Evolutionary conservation across 108 stramenopile genomes (phyloP).

Genomic region (Aurantiochytrium sp.): DNA sequence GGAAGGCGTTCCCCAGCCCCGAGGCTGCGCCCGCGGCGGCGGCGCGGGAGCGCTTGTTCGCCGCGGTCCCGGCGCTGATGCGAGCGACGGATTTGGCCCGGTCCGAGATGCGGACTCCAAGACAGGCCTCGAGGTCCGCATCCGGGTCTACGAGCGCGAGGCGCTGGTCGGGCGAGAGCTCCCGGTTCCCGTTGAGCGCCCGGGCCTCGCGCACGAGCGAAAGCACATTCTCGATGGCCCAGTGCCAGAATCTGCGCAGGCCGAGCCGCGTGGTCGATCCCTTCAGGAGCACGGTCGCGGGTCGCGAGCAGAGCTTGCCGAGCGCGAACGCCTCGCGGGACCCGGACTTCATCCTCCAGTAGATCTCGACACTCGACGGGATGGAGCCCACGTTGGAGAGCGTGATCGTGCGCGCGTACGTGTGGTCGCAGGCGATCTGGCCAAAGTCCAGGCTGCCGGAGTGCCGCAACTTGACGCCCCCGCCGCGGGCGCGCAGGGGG

Average conservation of each 20-base stretch:
- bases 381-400: not conserved
- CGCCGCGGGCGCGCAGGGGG: not conserved
- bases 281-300: not conserved
- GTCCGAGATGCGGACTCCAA: not conserved
- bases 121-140: not conserved
- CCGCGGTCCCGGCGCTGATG: too few relatives aligned
- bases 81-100: not conserved
- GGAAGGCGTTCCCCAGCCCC: not conserved
- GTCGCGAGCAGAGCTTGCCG: too few relatives aligned
- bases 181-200: not conserved
- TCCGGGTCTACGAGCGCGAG: not conserved
- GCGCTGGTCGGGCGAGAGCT: not conserved
- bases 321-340: not conserved
- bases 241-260: not conserved
- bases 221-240: constrained; percentile 6
- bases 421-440: not conserved
- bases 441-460: not conserved
- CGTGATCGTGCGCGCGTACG: not conserved
- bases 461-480: not conserved
- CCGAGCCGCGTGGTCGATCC: not conserved
- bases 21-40: not conserved
- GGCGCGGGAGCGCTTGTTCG: too few relatives aligned
- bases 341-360: not conserved
- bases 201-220: not conserved
- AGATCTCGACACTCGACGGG: not conserved